Evolutionary conservation across 176 grass and related monocot genomes (phyloP), one percentile per base, ranked within the genome.

Genomic region (Hyparrhenia diplandra): DNA sequence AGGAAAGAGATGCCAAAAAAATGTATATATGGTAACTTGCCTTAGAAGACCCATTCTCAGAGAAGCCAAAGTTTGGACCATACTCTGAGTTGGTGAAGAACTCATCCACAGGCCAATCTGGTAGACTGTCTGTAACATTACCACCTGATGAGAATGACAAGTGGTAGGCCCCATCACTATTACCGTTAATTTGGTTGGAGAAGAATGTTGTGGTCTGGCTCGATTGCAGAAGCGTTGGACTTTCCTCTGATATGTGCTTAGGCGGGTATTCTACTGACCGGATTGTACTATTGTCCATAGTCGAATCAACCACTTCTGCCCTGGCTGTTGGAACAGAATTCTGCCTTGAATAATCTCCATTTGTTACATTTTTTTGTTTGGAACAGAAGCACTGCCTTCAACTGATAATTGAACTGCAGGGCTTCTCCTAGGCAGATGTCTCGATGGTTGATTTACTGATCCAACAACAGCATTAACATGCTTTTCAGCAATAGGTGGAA

Each of bases 91-190:
- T 87, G 57, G 25, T 73, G 49, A 94, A 91, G 69, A 87, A 85
- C 13, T 89, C 87, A 9, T 94, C 92, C 55, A 89, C 82, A 73
- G 68, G 87, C 92, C 92, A 94, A 71, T 89, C 87, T 36, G 77
- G 54, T 81, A 87, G 52, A 72, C 34, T 83, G 0, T 78, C 82
- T 69, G 85, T 41, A 51, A 81, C 84, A 70, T 65, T 83, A 45
- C 84, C 83, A 51, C 88, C 83, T n/a, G n/a, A n/a, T 27, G 71
- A 69, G 49, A 94, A 73, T 30, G 83, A 51, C 42, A 88, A 40
- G 66, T 86, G 86, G 77, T 73, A 88, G 3, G 45, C 14, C 41
- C 31, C 32, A 64, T 79, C 80, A 66, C 68, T 55, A 54, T 91
- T 54, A 29, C 68, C 36, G n/a, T 37, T 78, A 46, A 88, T 72